A percentile compares a stretch with the other conserved stretches of the same genome.
These are phyloP conservation scores for Trichoderma lentiforme DNA, from an alignment of 2,329 filamentous ascomycete species.

Conservation along the genomic window DNA sequence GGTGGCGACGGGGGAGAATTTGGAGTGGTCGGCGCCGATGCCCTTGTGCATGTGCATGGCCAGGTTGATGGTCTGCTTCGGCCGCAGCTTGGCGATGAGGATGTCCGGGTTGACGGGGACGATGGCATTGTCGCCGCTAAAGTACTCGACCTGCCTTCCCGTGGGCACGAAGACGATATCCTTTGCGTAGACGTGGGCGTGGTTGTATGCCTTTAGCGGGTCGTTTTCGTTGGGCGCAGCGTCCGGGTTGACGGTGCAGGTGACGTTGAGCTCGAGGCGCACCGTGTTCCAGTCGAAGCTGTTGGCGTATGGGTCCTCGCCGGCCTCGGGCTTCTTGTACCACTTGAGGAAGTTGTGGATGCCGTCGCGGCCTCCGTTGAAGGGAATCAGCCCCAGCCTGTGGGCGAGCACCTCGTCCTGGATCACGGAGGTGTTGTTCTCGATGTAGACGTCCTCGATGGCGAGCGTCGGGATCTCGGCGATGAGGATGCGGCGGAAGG, in stretches of 20 bases:
- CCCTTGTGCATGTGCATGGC: constrained; percentile 95
- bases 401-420: constrained; percentile 95
- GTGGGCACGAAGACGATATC: constrained; percentile 74
- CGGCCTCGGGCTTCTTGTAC: constrained; percentile 67
- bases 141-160: constrained; percentile 68
- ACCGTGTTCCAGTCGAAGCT: constrained; percentile 83
- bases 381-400: constrained; percentile 83
- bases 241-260: constrained; percentile 75
- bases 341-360: constrained; percentile 76
- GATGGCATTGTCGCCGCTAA: constrained; percentile 66
- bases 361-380: constrained; percentile 74
- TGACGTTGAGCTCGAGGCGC: constrained; percentile 69
- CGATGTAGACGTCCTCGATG: constrained; percentile 88
- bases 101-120: constrained; percentile 85
- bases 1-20: constrained; percentile 94
- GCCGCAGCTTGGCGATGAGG: constrained; percentile 87
- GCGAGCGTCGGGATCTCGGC: constrained; percentile 92
- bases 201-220: constrained; percentile 77
- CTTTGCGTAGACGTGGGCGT: constrained; percentile 77
- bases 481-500: constrained; percentile 93
- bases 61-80: constrained; percentile 81
- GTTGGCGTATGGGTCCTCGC: constrained; percentile 58
- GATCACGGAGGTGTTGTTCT: constrained; percentile 96
- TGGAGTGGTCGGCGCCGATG: constrained; percentile 88
- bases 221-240: constrained; percentile 72